A percentile compares a stretch with the other conserved stretches of the same genome.
These are phyloP conservation scores for Terana coerulea DNA, from an alignment of 768 basidiomycete genomes.

Conservation along the genomic window DNA sequence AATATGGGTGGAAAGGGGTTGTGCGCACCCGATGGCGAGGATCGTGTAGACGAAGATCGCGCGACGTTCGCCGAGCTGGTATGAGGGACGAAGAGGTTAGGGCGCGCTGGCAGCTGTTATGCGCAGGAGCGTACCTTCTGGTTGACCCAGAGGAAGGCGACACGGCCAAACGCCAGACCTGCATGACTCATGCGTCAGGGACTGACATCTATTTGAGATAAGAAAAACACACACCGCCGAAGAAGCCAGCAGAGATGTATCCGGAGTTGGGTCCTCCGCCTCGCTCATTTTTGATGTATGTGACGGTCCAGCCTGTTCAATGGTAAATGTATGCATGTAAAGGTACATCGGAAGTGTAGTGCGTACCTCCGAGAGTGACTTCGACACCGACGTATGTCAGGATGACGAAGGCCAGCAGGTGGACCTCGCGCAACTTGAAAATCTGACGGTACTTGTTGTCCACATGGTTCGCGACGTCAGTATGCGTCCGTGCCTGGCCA, in stretches of 20 bases:
- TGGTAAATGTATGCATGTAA: too few relatives aligned
- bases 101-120: too few relatives aligned
- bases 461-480: slow-evolving; percentile 22
- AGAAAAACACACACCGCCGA: slow-evolving; percentile 39
- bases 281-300: slow-evolving; percentile 42
- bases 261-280: slow-evolving; percentile 45
- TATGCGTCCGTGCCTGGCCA: slow-evolving; percentile 43
- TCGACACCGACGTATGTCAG: slow-evolving; percentile 42
- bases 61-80: slow-evolving; percentile 36
- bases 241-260: slow-evolving; percentile 49
- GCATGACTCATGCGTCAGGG: not conserved
- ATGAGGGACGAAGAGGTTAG: too few relatives aligned
- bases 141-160: slow-evolving; percentile 50
- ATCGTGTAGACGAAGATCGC: slow-evolving; percentile 34
- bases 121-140: slow-evolving; percentile 36
- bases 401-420: slow-evolving; percentile 39
- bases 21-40: slow-evolving; percentile 35
- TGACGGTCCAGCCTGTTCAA: slow-evolving; percentile 56
- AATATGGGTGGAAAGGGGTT: not conserved
- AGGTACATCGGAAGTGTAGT: too few relatives aligned
- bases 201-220: too few relatives aligned
- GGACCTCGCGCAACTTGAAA: slow-evolving; percentile 34
- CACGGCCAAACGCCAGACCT: slow-evolving; percentile 50
- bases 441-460: slow-evolving; percentile 45
- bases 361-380: slow-evolving; percentile 34